A percentile compares a stretch with the other conserved stretches of the same genome.
Evolutionary conservation across 192 early-diverging fungal species (phyloP).

Genomic region (Kappamyces sp.): DNA sequence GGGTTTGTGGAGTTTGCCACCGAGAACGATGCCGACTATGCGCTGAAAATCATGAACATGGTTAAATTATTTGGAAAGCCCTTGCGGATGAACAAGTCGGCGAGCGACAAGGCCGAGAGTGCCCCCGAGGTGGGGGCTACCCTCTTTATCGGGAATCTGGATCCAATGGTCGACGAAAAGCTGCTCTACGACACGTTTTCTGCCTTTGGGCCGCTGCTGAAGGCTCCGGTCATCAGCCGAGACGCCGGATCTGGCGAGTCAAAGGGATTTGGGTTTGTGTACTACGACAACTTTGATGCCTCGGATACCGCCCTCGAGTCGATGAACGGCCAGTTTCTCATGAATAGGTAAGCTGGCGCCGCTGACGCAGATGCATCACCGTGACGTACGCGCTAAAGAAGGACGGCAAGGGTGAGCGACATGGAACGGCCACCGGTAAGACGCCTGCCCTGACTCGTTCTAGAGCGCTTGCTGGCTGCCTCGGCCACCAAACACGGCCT

Average conservation of each 20-base stretch:
- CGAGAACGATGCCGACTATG: constrained; percentile 94
- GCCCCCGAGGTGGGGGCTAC: constrained; percentile 90
- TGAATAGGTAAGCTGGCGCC: constrained; percentile 52
- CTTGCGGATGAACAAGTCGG: constrained; percentile 83
- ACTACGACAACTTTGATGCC: constrained; percentile 81
- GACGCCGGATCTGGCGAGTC: constrained; percentile 80
- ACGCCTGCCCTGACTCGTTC: constrained; percentile 5
- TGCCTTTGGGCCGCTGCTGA: constrained; percentile 86
- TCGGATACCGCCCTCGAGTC: constrained; percentile 96
- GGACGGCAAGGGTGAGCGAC: constrained; percentile 94
- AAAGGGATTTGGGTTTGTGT: constrained; percentile 89
- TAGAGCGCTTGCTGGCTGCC: constrained; percentile 85
- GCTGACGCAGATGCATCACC: constrained; percentile 58
- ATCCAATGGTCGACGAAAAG: constrained; percentile 81
- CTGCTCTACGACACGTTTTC: constrained; percentile 90
- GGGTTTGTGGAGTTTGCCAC: constrained; percentile 94
- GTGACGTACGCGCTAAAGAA: constrained; percentile 96
- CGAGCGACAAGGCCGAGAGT: constrained; percentile 74
- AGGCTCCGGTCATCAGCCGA: constrained; percentile 77
- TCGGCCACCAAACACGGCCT: constrained; percentile 77
- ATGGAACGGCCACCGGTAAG: constrained; percentile 84
- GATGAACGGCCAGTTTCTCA: constrained; percentile 96
- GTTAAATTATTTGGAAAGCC: constrained; percentile 93
- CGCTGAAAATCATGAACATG: constrained; percentile 90
- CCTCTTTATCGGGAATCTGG: constrained; percentile 94